Evolutionary conservation across 1,284 basidiomycete genomes (phyloP).

Genomic region (Trichosporon inkin): DNA sequence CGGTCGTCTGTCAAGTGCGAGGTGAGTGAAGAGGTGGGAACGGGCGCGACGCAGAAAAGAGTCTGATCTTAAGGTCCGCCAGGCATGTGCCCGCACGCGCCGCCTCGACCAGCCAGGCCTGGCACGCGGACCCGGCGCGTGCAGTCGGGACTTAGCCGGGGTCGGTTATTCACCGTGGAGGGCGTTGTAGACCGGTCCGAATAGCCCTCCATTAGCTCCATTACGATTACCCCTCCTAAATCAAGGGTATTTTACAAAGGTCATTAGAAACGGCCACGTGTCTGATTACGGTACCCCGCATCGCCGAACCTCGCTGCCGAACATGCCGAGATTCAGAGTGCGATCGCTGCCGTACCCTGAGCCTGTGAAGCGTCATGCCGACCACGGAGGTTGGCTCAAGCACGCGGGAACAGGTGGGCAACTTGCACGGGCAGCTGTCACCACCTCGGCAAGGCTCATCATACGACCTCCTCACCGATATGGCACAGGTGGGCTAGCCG

Average conservation of each 20-base stretch:
- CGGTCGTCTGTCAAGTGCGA: neutral
- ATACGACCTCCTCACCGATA: neutral
- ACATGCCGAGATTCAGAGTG: constrained; percentile 5
- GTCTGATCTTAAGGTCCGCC: constrained; percentile 1
- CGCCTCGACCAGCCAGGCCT: neutral
- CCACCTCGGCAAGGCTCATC: neutral
- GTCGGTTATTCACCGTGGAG: constrained; percentile 7
- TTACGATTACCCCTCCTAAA: neutral
- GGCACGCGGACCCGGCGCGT: neutral
- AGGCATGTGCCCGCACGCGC: neutral
- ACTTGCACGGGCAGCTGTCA: neutral
- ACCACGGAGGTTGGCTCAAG: neutral
- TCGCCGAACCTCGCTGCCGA: neutral
- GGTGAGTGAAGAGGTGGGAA: neutral
- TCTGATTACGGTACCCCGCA: neutral
- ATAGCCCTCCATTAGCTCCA: neutral
- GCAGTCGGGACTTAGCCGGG: constrained; percentile 8
- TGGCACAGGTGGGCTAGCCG: neutral
- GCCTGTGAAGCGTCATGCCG: neutral
- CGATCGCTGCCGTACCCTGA: neutral
- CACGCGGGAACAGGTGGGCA: neutral
- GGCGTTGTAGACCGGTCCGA: constrained; percentile 1
- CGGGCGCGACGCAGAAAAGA: neutral
- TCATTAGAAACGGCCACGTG: neutral
- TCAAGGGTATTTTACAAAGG: neutral